Conservation (phyloP, 768 basidiomycete genomes). For the Pholiota conissans region DNA sequence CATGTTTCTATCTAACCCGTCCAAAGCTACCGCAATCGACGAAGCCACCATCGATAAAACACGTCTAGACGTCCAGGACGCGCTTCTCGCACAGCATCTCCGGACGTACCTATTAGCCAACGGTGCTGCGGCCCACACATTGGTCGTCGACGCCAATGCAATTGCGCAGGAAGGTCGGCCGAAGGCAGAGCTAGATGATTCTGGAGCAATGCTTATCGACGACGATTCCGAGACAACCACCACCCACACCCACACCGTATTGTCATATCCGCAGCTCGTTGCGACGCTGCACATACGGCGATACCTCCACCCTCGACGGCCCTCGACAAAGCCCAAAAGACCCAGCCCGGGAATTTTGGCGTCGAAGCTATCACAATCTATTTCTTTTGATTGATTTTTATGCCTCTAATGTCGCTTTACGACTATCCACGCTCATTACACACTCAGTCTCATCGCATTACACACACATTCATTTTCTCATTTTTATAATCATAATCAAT, state of each 20-base stretch:
- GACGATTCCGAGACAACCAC: no score
- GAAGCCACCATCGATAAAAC: not conserved
- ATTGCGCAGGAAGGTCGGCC: constrained; percentile 6
- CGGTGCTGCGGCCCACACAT: constrained; percentile 1
- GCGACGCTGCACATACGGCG: constrained; percentile 8
- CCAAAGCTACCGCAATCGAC: not conserved
- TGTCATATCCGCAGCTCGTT: constrained; percentile 16
- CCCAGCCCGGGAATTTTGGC: not conserved
- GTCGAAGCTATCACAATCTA: not conserved
- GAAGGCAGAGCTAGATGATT: not conserved
- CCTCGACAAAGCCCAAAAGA: not conserved
- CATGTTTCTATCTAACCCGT: no score
- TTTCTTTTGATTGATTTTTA: not conserved
- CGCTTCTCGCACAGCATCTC: constrained; percentile 11
- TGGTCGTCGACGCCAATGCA: constrained; percentile 4
- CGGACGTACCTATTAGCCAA: constrained; percentile 2
- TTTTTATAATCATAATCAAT: not conserved
- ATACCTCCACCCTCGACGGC: not conserved
- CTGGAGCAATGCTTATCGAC: not conserved
- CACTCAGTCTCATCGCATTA: not conserved
- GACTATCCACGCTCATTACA: constrained; percentile 1
- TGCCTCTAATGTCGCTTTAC: not conserved
- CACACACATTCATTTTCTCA: constrained; percentile 1
- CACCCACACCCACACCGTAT: no score
- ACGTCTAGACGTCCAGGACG: constrained; percentile 16